A percentile compares a stretch with the other conserved stretches of the same genome.
Evolutionary conservation across 2,329 filamentous ascomycete species (phyloP).

Genomic region (Pochonia chlamydosporia): DNA sequence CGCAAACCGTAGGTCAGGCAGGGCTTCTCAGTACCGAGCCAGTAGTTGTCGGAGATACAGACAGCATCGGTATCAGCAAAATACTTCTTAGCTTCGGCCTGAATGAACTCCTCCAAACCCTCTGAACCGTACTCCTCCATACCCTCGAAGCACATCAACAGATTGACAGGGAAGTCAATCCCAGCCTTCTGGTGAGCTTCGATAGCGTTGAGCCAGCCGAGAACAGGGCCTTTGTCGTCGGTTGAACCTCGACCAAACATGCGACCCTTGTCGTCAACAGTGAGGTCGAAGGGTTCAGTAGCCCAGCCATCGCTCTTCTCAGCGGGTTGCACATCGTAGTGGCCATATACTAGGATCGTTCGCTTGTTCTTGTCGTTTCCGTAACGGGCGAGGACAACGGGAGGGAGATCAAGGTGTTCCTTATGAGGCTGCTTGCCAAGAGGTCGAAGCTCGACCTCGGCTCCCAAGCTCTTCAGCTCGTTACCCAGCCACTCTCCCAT

Average conservation of each 20-base stretch:
- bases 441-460: constrained; percentile 77
- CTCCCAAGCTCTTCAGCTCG: constrained; percentile 79
- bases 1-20: constrained; percentile 96
- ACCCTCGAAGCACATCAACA: constrained; percentile 98
- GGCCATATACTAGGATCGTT: constrained; percentile 93
- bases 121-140: constrained; percentile 99
- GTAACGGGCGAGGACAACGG: constrained; percentile 87
- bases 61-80: constrained; percentile 95
- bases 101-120: constrained; percentile 90
- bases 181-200: constrained; percentile 95
- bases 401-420: constrained; percentile 85
- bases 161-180: constrained; percentile 91
- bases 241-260: constrained; percentile 97
- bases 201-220: constrained; percentile 97
- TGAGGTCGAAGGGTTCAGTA: constrained; percentile 87
- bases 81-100: constrained; percentile 83
- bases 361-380: constrained; percentile 88
- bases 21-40: constrained; percentile 97
- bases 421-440: constrained; percentile 90
- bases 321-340: constrained; percentile 98
- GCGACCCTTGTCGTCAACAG: constrained; percentile 80
- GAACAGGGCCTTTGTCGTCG: constrained; percentile 94
- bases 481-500: constrained; percentile 89
- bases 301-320: constrained; percentile 91
- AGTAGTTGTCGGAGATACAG: constrained; percentile 99